phyloP scores from a whole-genome alignment of 2,329 filamentous ascomycete species.

The Trichoderma semiorbis region DNA sequence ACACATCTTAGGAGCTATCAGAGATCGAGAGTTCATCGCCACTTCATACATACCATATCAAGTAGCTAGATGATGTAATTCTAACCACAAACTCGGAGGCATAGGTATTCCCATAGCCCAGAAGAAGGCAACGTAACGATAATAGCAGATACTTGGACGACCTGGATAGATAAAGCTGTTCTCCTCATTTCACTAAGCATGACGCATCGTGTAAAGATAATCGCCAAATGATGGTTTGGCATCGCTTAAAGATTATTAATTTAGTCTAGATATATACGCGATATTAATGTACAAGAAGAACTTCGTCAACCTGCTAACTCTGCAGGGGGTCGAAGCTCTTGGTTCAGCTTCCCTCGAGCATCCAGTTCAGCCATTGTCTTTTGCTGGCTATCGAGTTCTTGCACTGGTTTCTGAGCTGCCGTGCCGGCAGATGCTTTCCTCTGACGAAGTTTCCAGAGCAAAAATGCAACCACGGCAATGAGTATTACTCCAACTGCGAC shows the following conservation, averaged over 20 bases:
- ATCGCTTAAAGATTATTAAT: neutral
- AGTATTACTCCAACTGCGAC: neutral
- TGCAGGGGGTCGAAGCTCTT: neutral
- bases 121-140: neutral
- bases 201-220: neutral
- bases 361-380: neutral
- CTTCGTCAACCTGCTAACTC: neutral
- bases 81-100: accelerated
- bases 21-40: neutral
- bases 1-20: neutral
- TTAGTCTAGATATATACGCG: neutral
- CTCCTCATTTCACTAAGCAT: neutral
- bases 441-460: neutral
- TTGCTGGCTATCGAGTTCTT: neutral
- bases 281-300: neutral
- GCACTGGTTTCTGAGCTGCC: neutral
- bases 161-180: neutral
- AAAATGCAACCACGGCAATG: neutral
- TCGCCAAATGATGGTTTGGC: neutral
- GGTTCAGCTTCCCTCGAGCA: neutral
- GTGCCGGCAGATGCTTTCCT: neutral
- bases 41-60: neutral
- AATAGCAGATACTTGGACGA: neutral
- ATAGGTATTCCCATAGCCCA: neutral
- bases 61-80: neutral